Base-by-base conservation (phyloP, 805 yeast genomes). In the Ogataea saltuana region DNA sequence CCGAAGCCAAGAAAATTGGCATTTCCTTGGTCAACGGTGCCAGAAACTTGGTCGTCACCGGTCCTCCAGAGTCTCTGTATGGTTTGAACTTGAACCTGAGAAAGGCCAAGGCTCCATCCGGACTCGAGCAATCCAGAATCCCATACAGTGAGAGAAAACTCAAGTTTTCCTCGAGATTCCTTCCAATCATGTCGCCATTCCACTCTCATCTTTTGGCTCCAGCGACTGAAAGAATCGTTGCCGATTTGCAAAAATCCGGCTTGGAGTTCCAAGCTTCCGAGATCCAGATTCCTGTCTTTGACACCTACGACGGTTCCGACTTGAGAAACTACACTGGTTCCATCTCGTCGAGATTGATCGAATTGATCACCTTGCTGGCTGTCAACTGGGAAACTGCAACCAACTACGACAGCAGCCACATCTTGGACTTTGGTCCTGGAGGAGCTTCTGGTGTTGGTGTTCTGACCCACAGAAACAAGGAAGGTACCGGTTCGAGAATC, bases 401-500 rank as follows among this genome's bases (percentile, higher is more conserved):
- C 27, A 64, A 78, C 53, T 88, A 87, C 65, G 65, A 77, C 36
- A 78, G 93, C 20, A 86, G 97, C 35, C 99, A 93, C 65, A 79
- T 93, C 58, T 67, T 93, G 50, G 99, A 93, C 70, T 93, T 93
- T 58, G 99, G 99, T 64, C 99, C 99, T 49, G 99, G 99, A 69
- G 98, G 98, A 57, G 82, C 88, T 28, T 87, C 97, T 33, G 99
- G 99, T 59, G 75, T 93, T 54, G 99, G 99, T 70, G 86, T 86
- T 49, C 76, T 93, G 57, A 93, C 99, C 45, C 97, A 89, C 70
- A 85, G 96, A 71, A 93, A 91, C 75, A 93, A 91, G 69, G 99
- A 93, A 59, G 99, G 99, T 68, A 88, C 97, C 40, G 99, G 99
- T 69, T 85, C 86, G 38, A 85, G 99, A 69, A 74, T 91, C 52